Base-by-base conservation (phyloP, 192 early-diverging fungal species). In the Coemansia sp. region DNA sequence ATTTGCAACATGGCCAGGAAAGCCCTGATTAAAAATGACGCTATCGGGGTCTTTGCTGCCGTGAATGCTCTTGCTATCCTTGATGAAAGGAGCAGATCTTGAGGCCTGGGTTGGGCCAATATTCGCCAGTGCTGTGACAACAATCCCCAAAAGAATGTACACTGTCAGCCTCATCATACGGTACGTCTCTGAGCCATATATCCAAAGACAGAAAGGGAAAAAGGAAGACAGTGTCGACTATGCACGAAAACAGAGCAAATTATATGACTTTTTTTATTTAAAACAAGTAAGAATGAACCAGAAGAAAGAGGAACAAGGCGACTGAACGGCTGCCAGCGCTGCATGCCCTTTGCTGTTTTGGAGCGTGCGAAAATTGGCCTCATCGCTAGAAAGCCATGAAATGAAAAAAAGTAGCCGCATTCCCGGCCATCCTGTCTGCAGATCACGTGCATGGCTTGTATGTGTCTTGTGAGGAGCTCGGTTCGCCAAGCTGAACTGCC, bases 1-100 rank as follows among this genome's bases (percentile, higher is more conserved):
- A 21, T 8, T 13, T n/a, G 32, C 22, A 8, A 49, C 41, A 15
- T 48, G 8, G 41, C 51, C 57, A 13, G 21, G 32, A 46, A 47
- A 43, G 39, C 61, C 66, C 18, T 45, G 66, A 19, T 43, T 46
- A 47, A 67, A 51, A 41, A 36, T 39, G 15, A 67, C 57, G 10
- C 66, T 42, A 18, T 8, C 42, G 21, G n/a, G 21, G 22, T 4
- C 8, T 7, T 52, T 13, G 5, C 10, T 41, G 49, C 13, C 13
- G 32, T 32, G 32, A 15, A 45, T 45, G 43, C 13, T 9, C 43
- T 12, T 15, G 13, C 13, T 45, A 15, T 54, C 22, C 22, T 54
- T 7, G 6, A 26, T 26, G n/a, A 9, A 8, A 7, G 51, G 51
- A 32, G 2, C n/a, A 59, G 42, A 0, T 6, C 5, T 46, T 13